These are phyloP conservation scores for Pneumocystis carinii DNA, from an alignment of 1,139 yeast genomes.

Conservation along the genomic window DNA sequence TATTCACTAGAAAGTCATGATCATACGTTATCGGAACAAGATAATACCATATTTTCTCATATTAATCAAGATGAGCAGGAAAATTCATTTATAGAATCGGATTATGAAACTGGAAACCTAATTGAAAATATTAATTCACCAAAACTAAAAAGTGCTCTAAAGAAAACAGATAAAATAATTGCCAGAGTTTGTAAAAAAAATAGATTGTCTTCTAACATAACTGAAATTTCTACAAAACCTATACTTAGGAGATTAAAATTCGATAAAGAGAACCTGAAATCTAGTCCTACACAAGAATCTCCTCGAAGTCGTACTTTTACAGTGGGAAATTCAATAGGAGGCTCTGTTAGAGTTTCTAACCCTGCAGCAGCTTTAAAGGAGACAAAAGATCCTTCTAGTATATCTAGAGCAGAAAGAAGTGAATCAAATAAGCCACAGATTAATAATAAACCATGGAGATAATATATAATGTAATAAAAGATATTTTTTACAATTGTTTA, in stretches of 20 bases:
- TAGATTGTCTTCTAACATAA: background rate
- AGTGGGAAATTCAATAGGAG: background rate
- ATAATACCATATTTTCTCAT: background rate
- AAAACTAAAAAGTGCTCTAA: background rate
- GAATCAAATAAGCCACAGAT: background rate
- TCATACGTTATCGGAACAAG: background rate
- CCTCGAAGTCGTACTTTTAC: background rate
- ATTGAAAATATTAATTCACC: background rate
- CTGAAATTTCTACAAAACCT: background rate
- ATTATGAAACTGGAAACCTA: background rate
- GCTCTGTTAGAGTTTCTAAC: background rate
- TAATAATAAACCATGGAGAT: background rate
- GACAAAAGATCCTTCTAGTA: background rate
- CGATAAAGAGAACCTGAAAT: background rate
- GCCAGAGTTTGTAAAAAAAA: background rate
- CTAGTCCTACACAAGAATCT: background rate
- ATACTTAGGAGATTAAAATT: background rate
- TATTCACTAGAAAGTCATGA: background rate
- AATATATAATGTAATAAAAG: background rate
- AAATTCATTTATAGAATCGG: background rate
- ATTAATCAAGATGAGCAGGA: background rate
- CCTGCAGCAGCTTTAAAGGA: background rate
- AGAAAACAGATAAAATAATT: background rate
- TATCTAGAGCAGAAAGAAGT: background rate
- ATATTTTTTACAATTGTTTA: background rate